These are phyloP conservation scores for Phaseolus lunatus DNA, from an alignment of 306 rosid genomes.

Conservation along the genomic window DNA sequence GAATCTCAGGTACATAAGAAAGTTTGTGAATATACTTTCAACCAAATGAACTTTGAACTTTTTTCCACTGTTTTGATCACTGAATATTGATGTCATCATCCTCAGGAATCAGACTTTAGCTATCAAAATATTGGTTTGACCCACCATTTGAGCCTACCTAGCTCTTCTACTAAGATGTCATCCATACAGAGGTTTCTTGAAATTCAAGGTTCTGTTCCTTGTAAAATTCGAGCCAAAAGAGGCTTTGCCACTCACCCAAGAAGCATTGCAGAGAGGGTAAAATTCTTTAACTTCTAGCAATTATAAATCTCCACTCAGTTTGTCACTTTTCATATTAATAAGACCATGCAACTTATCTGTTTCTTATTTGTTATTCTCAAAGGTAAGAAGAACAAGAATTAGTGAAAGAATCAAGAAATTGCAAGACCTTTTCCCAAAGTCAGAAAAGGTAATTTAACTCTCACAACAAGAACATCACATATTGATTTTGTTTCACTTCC, in stretches of 20 bases:
- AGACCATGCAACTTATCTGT: background rate
- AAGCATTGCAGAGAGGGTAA: slow-evolving; percentile 96
- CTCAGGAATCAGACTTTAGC: slow-evolving; percentile 56
- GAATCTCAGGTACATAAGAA: slow-evolving; percentile 62
- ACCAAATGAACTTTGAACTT: background rate
- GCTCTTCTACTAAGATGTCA: slow-evolving; percentile 55
- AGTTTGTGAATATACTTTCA: background rate
- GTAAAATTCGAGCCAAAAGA: slow-evolving; percentile 87
- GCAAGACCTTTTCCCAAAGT: slow-evolving; percentile 77
- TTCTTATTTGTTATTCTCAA: background rate
- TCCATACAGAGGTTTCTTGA: slow-evolving; percentile 62
- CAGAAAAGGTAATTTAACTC: slow-evolving; percentile 74
- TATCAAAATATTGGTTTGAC: slow-evolving; percentile 55
- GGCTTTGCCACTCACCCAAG: slow-evolving; percentile 97
- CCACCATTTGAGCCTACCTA: slow-evolving; percentile 80
- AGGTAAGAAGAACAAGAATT: slow-evolving; percentile 85
- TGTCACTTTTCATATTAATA: background rate
- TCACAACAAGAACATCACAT: background rate
- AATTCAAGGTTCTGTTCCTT: slow-evolving; percentile 70
- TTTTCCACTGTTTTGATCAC: background rate
- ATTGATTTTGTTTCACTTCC: slow-evolving; percentile 14
- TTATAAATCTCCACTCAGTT: slow-evolving; percentile 6
- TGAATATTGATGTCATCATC: background rate
- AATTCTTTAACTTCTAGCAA: background rate
- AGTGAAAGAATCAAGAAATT: slow-evolving; percentile 88